Evolutionary conservation across 2,329 filamentous ascomycete species (phyloP).

Genomic region (Ophiostoma himal-ulmi): DNA sequence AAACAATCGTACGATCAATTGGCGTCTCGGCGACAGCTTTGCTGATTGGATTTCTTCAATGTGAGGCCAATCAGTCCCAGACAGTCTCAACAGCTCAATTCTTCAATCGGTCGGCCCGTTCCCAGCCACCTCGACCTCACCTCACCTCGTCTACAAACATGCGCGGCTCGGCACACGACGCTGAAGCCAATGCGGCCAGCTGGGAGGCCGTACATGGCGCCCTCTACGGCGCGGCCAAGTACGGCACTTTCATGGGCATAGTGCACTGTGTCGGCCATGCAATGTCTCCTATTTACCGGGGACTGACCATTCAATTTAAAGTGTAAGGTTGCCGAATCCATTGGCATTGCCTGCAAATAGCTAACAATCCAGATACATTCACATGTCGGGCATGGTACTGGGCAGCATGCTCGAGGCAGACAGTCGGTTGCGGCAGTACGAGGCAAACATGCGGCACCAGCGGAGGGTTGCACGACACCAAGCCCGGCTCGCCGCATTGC

Average conservation of each 20-base stretch:
- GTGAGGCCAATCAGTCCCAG: background rate
- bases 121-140: background rate
- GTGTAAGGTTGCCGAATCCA: constrained; percentile 49
- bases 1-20: background rate
- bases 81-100: background rate
- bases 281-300: constrained; percentile 65
- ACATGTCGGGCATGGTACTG: constrained; percentile 81
- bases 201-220: constrained; percentile 67
- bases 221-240: constrained; percentile 61
- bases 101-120: background rate
- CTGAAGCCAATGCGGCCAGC: constrained; percentile 63
- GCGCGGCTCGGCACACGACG: constrained; percentile 51
- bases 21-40: background rate
- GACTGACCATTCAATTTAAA: constrained; percentile 70
- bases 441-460: constrained; percentile 58
- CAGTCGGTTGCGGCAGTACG: constrained; percentile 59
- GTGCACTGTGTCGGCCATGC: constrained; percentile 57
- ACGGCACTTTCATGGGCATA: constrained; percentile 60
- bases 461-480: constrained; percentile 58
- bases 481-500: constrained; percentile 35
- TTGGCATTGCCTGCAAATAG: background rate
- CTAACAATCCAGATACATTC: constrained; percentile 56
- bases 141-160: constrained; percentile 31
- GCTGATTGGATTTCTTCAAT: background rate
- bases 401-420: constrained; percentile 74